Percentiles rank a stretch among this genome's conserved stretches.
phyloP scores from a whole-genome alignment of 2,329 filamentous ascomycete genomes.

The Pseudocercospora vitis region DNA sequence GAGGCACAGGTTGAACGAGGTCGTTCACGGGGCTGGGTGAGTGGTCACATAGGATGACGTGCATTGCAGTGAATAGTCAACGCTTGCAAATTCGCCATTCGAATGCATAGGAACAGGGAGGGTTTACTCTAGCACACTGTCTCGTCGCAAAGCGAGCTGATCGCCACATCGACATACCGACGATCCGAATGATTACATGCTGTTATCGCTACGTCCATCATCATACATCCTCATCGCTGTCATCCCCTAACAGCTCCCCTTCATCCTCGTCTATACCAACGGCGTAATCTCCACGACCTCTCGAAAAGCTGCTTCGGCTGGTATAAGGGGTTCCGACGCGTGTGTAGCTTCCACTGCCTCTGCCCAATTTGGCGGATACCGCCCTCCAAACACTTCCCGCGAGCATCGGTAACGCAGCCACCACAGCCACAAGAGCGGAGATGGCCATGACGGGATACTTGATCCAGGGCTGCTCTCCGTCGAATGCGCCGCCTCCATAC shows the following conservation, averaged over 20 bases:
- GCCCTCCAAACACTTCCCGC: slow-evolving; percentile 71
- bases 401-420: slow-evolving; percentile 64
- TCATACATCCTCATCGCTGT: slow-evolving; percentile 76
- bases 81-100: neutral
- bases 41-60: too few species aligned
- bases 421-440: slow-evolving; percentile 56
- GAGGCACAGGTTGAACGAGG: too few species aligned
- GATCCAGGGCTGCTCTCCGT: slow-evolving; percentile 74
- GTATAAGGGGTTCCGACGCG: slow-evolving; percentile 65
- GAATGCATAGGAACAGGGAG: neutral
- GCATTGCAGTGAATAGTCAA: too few species aligned
- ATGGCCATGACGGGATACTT: slow-evolving; percentile 65
- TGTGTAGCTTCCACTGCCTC: slow-evolving; percentile 49
- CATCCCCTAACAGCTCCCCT: slow-evolving; percentile 84
- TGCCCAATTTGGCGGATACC: slow-evolving; percentile 51
- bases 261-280: slow-evolving; percentile 86
- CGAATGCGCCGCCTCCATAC: slow-evolving; percentile 49
- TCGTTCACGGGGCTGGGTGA: too few species aligned
- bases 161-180: neutral
- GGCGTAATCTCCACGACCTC: slow-evolving; percentile 82
- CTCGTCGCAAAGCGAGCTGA: neutral
- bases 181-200: neutral
- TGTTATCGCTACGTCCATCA: too few species aligned
- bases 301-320: slow-evolving; percentile 83
- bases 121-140: neutral